phyloP scores from a whole-genome alignment of 176 grass and related monocot species.

The Oryza glaberrima region DNA sequence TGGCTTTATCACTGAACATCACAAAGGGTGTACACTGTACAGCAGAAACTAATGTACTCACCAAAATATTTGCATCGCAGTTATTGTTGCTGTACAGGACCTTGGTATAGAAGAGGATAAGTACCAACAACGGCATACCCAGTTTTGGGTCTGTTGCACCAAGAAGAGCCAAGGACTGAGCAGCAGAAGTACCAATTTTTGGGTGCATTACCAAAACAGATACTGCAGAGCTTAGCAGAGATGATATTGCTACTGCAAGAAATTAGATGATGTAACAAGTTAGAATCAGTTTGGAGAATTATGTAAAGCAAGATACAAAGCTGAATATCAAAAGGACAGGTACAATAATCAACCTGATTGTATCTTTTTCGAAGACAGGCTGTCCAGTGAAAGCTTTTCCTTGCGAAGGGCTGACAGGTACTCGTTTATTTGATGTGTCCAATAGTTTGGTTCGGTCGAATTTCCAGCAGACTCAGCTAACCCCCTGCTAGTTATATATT shows the following conservation, averaged over 20 bases:
- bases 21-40: constrained; percentile 37
- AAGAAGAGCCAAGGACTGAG: constrained; percentile 75
- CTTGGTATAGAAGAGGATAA: constrained; percentile 78
- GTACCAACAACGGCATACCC: constrained; percentile 72
- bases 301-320: constrained; percentile 32
- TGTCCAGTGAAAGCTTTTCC: constrained; percentile 55
- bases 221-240: constrained; percentile 66
- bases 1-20: constrained; percentile 13
- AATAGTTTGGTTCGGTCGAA: constrained; percentile 49
- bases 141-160: constrained; percentile 68
- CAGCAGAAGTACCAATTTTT: constrained; percentile 69
- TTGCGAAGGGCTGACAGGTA: constrained; percentile 55
- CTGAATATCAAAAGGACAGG: constrained; percentile 20
- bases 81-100: constrained; percentile 53
- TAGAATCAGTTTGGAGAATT: constrained; percentile 25
- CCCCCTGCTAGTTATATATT: constrained; percentile 46
- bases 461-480: constrained; percentile 35
- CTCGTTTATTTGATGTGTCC: constrained; percentile 60
- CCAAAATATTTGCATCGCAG: constrained; percentile 59
- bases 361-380: constrained; percentile 42
- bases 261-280: constrained; percentile 37
- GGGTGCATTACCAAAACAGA: constrained; percentile 71
- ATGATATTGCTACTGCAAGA: constrained; percentile 69
- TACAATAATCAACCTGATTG: constrained; percentile 44
- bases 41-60: constrained; percentile 49